Conservation (phyloP, 768 basidiomycete species). For the Phaeolepiota aurea region DNA sequence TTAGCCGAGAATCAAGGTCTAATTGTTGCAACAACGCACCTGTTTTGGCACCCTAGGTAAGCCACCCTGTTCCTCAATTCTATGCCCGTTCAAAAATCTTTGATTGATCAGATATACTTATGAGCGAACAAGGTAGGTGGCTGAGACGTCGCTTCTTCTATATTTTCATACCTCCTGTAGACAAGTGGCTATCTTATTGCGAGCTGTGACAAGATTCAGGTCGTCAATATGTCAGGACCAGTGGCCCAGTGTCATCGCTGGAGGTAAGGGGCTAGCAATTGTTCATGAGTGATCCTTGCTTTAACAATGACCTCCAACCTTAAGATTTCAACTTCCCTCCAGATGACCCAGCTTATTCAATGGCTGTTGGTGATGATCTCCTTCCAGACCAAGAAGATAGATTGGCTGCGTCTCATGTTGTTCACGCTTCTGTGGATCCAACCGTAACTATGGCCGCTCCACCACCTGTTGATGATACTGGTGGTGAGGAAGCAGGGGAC, state of each 20-base stretch:
- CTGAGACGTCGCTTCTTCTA: not conserved
- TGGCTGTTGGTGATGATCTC: constrained; percentile 59
- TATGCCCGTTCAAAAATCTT: not conserved
- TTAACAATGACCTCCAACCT: not conserved
- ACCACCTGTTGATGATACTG: constrained; percentile 23
- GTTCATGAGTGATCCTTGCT: no score
- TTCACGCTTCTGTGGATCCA: constrained; percentile 65
- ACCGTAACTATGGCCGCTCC: constrained; percentile 24
- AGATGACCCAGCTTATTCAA: constrained; percentile 72
- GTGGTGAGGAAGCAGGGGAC: constrained; percentile 45
- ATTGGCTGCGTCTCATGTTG: constrained; percentile 58
- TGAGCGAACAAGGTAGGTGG: constrained; percentile 62
- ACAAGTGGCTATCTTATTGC: constrained; percentile 69
- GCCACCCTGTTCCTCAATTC: constrained; percentile 10
- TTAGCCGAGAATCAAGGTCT: constrained; percentile 41
- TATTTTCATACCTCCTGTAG: constrained; percentile 23
- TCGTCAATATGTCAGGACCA: constrained; percentile 26
- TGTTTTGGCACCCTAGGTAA: constrained; percentile 92
- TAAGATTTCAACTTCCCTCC: constrained; percentile 90
- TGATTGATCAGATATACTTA: constrained; percentile 52
- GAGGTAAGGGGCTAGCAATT: constrained; percentile 51
- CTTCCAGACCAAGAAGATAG: constrained; percentile 40
- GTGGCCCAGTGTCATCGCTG: constrained; percentile 82
- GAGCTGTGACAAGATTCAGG: constrained; percentile 53
- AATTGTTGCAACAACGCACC: constrained; percentile 81